These are phyloP conservation scores for Paratinospora sagittata DNA, from an alignment of 164 flowering plant species.

Conservation along the genomic window DNA sequence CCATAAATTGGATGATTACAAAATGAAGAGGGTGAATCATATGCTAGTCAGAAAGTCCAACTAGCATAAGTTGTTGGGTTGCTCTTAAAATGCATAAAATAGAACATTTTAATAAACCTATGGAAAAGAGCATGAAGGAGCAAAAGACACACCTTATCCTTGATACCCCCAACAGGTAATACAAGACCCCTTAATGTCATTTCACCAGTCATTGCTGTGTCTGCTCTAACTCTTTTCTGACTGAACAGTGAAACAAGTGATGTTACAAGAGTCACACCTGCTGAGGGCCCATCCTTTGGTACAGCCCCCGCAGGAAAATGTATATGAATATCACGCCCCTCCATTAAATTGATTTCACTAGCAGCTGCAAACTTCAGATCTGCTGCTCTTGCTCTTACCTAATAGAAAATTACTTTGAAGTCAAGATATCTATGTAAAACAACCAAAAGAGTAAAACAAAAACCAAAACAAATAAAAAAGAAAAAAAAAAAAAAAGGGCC, in stretches of 20 bases:
- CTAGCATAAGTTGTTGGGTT: not conserved
- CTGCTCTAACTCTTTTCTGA: constrained; percentile 73
- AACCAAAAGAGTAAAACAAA: not conserved
- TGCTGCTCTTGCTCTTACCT: constrained; percentile 86
- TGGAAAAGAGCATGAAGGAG: not conserved
- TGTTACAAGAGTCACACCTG: constrained; percentile 96
- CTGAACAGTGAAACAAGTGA: constrained; percentile 84
- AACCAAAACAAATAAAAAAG: not conserved
- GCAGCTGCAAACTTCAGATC: constrained; percentile 62
- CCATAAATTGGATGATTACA: not conserved
- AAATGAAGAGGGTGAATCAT: not conserved
- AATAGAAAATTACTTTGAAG: not conserved
- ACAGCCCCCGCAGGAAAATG: constrained; percentile 99
- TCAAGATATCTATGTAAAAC: not conserved
- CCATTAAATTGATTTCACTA: constrained; percentile 53
- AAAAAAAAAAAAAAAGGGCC: not conserved
- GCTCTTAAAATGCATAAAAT: not conserved
- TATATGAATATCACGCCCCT: constrained; percentile 86
- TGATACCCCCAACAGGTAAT: constrained; percentile 95
- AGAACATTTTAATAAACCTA: not conserved
- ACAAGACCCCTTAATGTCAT: constrained; percentile 96
- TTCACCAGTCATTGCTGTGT: constrained; percentile 99
- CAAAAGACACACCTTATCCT: constrained; percentile 70
- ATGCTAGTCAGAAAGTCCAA: too few species aligned
- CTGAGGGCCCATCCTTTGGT: constrained; percentile 99